Percentiles rank a stretch among this genome's conserved stretches.
Conservation (phyloP, 2,329 filamentous ascomycete genomes). For the Fusarium coicis region DNA sequence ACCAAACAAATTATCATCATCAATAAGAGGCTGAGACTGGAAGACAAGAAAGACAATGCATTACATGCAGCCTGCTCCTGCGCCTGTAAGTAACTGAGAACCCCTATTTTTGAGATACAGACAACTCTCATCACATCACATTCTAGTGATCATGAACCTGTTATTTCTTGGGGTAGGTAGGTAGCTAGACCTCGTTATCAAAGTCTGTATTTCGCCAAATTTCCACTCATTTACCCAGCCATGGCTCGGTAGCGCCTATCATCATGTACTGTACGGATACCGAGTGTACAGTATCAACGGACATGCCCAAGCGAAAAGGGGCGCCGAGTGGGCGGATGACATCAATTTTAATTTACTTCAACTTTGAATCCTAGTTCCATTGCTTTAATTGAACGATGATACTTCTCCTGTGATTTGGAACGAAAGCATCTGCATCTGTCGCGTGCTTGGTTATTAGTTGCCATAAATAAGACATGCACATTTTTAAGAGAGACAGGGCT, state of each 20-base stretch:
- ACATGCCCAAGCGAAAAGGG: constrained; percentile 34
- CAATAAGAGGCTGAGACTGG: constrained; percentile 1
- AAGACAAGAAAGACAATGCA: neutral
- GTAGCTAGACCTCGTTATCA: neutral
- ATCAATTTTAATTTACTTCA: constrained; percentile 44
- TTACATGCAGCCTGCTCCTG: constrained; percentile 3
- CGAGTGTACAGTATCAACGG: no score
- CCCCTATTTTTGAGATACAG: constrained; percentile 10
- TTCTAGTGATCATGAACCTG: neutral
- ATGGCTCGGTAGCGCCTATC: constrained; percentile 40
- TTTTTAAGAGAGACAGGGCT: neutral
- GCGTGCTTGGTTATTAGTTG: neutral
- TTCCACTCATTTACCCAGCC: constrained; percentile 34
- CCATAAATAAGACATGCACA: neutral
- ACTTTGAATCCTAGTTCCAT: constrained; percentile 6
- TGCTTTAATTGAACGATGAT: neutral
- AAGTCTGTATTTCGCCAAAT: constrained; percentile 24
- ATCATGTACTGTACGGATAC: constrained; percentile 4
- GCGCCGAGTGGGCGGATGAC: constrained; percentile 41
- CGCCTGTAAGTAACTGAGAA: constrained; percentile 15
- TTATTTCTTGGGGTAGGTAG: neutral
- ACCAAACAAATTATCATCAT: constrained; percentile 1
- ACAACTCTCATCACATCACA: neutral
- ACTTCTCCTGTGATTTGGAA: neutral
- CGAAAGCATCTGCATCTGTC: neutral